Percentiles rank a stretch among this genome's conserved stretches.
Conservation (phyloP, 163 green algal genomes). For the Volvox carteri region DNA sequence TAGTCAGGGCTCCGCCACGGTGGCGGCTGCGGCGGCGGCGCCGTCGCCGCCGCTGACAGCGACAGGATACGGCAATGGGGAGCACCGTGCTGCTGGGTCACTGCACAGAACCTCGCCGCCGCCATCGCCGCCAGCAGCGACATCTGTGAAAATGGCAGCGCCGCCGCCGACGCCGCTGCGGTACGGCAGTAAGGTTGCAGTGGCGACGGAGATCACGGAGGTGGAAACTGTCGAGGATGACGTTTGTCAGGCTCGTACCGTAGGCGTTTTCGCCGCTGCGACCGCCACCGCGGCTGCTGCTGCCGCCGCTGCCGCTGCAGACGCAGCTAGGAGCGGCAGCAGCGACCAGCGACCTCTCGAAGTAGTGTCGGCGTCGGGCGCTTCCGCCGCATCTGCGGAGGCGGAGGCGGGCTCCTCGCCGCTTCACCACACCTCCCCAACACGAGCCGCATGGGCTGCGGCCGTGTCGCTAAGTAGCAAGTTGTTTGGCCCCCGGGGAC, state of each 20-base stretch:
- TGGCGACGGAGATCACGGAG: background rate
- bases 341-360: background rate
- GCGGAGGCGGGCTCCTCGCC: background rate
- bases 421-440: background rate
- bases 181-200: background rate
- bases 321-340: background rate
- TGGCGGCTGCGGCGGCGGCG: background rate
- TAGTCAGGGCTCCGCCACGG: background rate
- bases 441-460: constrained; percentile 27
- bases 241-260: no score
- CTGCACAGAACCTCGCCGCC: background rate
- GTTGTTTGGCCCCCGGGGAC: background rate
- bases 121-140: background rate
- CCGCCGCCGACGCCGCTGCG: background rate
- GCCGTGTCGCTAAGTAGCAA: constrained; percentile 37
- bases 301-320: background rate
- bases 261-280: no score
- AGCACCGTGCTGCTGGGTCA: background rate
- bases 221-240: background rate
- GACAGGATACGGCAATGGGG: background rate
- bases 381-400: background rate
- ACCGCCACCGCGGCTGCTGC: background rate
- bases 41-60: background rate
- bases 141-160: background rate
- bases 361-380: background rate